Evolutionary conservation across 345 rosid genomes (phyloP), one percentile per base, ranked within the genome.

Genomic region (Nasturtium officinale): DNA sequence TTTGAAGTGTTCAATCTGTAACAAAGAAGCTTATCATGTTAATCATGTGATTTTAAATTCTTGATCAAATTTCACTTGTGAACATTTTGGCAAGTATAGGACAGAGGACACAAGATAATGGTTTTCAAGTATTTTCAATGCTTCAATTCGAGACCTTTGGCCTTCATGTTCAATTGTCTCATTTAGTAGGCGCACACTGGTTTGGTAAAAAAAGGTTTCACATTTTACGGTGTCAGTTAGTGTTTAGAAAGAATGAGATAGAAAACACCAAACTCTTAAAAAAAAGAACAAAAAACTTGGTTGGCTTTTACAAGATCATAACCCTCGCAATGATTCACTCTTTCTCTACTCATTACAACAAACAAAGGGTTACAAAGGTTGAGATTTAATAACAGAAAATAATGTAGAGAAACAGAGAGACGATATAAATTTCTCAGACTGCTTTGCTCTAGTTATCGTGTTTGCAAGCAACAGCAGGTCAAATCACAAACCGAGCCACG

Each of bases 401-500:
- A 51, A 74, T 51, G 55, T 16, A 29, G 48, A 68, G 55, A 16
- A 35, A 9, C 25, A 68, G 50, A 56, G 29, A 48, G 46, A 74
- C 15, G 23, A 29, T 37, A 50, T 40, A n/a, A 67, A 23, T 74
- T 40, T 67, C 73, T 21, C 29, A 3, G 61, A 67, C 68, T 51
- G 47, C 3, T 67, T 59, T 53, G 56, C 62, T 40, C 68, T 75
- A 65, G 78, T 65, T 59, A 38, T 50, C 56, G 20, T 64, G 77
- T 72, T 57, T 40, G 52, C 77, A 51, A 54, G 67, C 13, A 52
- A 9, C 21, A 66, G 71, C 51, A 48, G 21, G 45, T 69, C 42
- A 6, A 53, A 69, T 80, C 80, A 82, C 69, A 78, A 69, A 37
- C 82, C 62, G 21, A 83, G 80, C 71, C 80, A 80, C 0, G 82